Base-by-base conservation (phyloP, 2,329 filamentous ascomycete species). In the Aspergillus phoenicis region DNA sequence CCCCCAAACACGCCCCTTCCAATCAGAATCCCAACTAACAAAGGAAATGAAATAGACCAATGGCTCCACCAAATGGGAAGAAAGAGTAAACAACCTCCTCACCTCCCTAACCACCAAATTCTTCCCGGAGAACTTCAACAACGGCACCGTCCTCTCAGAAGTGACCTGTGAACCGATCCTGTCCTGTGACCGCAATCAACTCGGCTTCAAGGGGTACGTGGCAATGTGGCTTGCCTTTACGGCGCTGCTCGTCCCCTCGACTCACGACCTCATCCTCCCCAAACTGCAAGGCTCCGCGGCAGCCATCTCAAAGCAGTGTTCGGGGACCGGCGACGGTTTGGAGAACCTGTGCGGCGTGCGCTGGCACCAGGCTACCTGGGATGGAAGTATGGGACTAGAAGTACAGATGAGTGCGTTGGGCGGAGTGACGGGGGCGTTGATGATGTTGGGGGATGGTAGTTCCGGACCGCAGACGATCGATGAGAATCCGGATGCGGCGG, bases 151-250 rank as follows among this genome's bases (percentile, higher is more conserved):
- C 64, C 85, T 89, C 64, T 85, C 78, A 61, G 90, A 93, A 74
- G 75, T 85, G 3, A 80, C 86, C 11, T 93, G 90, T 77, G 89
- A 91, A 66, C 74, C 80, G 3, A 77, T 71, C 3, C 67, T 70
- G 15, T 83, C 79, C 38, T 93, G 90, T 78, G 87, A 87, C 54
- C 81, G 84, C 54, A 90, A 93, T 68, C 89, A 91, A 82, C 74
- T 85, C 61, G 85, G 84, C 4, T 91, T 89, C 83, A 91, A 91
- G 76, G 88, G 87, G 45, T 88, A 87, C 66, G 78, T 90, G 13
- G 82, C 86, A 67, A 83, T 87, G 45, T 89, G 87, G 85, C 77
- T 91, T 66, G 81, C 85, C 2, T 80, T 83, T 24, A 81, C 84
- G 1, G 83, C 84, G 2, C 82, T 87, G 65, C 61, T 91, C 15